These are phyloP conservation scores for Flaveria ramosissima DNA, from an alignment of 129 eudicot species.

Conservation along the genomic window DNA sequence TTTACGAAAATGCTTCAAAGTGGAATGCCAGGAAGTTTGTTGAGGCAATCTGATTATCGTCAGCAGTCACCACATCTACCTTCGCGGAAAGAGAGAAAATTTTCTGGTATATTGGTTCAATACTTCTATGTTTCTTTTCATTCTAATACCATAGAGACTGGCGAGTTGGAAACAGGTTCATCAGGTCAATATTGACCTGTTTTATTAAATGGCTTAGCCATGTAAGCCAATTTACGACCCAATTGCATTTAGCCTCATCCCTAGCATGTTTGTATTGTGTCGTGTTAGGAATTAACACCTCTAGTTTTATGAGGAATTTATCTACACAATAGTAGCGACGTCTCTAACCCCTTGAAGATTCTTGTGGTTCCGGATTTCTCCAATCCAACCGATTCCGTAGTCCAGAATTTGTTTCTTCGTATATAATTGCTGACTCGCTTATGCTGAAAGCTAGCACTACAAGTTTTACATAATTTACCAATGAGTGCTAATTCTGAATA, in stretches of 20 bases:
- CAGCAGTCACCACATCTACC: slow-evolving; percentile 40
- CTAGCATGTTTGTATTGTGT: neutral
- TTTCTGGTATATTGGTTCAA: slow-evolving; percentile 51
- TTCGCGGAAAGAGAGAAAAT: slow-evolving; percentile 37
- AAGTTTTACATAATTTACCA: neutral
- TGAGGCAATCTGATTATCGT: slow-evolving; percentile 34
- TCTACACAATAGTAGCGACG: neutral
- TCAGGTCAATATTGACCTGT: neutral
- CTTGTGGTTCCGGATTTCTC: no score
- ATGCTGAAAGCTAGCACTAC: neutral
- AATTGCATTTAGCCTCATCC: neutral
- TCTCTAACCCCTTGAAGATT: no score
- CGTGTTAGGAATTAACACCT: neutral
- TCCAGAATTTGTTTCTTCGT: neutral
- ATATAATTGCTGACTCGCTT: neutral
- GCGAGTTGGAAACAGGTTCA: neutral
- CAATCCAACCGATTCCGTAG: neutral
- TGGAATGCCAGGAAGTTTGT: slow-evolving; percentile 67
- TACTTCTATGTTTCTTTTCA: neutral
- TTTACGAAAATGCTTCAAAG: slow-evolving; percentile 81
- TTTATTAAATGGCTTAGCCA: neutral
- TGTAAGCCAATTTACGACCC: neutral
- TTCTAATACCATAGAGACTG: neutral
- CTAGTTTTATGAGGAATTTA: neutral
- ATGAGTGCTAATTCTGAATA: neutral